A percentile compares a stretch with the other conserved stretches of the same genome.
Evolutionary conservation across 768 basidiomycete genomes (phyloP).

Genomic region (Lactifluus pinguis): DNA sequence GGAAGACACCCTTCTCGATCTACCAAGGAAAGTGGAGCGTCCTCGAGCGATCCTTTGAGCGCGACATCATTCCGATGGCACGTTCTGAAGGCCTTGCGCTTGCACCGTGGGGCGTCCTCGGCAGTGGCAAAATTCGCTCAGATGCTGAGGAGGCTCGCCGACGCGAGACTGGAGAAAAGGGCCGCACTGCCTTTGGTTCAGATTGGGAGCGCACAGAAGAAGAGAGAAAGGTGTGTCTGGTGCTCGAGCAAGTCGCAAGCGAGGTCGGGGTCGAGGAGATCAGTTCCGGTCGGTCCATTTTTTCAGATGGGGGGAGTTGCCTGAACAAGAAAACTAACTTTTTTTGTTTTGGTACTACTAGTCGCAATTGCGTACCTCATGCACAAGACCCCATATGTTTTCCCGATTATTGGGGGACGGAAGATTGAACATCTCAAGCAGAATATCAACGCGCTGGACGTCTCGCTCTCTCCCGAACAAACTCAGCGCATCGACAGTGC

Average conservation of each 20-base stretch:
- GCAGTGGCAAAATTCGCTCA: too few species aligned
- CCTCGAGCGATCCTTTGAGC: constrained; percentile 31
- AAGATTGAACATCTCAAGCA: too few species aligned
- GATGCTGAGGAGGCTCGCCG: constrained; percentile 14
- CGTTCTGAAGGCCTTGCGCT: too few species aligned
- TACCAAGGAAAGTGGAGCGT: not conserved
- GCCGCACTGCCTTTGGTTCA: constrained; percentile 22
- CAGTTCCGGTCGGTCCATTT: constrained; percentile 32
- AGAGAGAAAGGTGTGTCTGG: constrained; percentile 10
- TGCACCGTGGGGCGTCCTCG: too few species aligned
- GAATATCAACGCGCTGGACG: constrained; percentile 30
- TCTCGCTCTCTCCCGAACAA: constrained; percentile 37
- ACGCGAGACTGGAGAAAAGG: constrained; percentile 27
- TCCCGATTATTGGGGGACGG: too few species aligned
- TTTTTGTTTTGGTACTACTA: constrained; percentile 10
- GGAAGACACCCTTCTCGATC: too few species aligned
- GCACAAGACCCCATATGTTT: constrained; percentile 29
- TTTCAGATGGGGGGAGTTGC: not conserved
- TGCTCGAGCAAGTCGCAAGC: constrained; percentile 37
- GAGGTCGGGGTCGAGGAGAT: constrained; percentile 25
- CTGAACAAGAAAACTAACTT: not conserved
- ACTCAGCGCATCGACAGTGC: constrained; percentile 37
- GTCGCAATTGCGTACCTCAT: constrained; percentile 48
- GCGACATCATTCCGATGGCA: constrained; percentile 28
- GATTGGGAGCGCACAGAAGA: constrained; percentile 13